phyloP scores from a whole-genome alignment of 2,329 filamentous ascomycete species.

The Talaromyces amestolkiae region DNA sequence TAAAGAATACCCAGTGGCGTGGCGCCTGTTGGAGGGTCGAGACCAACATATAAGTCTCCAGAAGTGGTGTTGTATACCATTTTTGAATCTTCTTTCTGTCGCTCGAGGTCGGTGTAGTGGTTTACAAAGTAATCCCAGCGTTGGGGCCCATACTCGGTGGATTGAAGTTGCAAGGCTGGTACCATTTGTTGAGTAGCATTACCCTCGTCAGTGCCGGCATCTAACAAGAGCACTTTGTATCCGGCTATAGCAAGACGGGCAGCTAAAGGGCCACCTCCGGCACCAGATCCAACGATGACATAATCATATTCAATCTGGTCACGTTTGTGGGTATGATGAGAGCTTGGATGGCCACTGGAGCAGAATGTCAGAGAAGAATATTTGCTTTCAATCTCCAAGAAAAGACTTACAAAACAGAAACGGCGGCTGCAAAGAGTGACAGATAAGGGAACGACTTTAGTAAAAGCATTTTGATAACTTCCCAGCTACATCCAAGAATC shows the following conservation, averaged over 20 bases:
- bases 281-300: slow-evolving; percentile 36
- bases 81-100: slow-evolving; percentile 58
- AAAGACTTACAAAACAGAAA: neutral
- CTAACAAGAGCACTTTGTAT: slow-evolving; percentile 38
- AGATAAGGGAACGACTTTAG: neutral
- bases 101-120: slow-evolving; percentile 56
- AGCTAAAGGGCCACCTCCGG: slow-evolving; percentile 32
- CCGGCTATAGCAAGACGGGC: slow-evolving; percentile 36
- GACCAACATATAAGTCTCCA: slow-evolving; percentile 55
- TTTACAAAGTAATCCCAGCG: slow-evolving; percentile 65
- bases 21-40: slow-evolving; percentile 51
- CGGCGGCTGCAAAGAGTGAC: neutral
- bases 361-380: neutral
- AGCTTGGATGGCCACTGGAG: no score
- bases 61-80: slow-evolving; percentile 55
- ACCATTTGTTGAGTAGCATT: slow-evolving; percentile 52
- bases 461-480: neutral
- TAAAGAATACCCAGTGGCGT: slow-evolving; percentile 55
- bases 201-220: slow-evolving; percentile 53
- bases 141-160: slow-evolving; percentile 56
- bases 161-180: slow-evolving; percentile 53
- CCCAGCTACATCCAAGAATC: neutral
- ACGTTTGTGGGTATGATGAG: neutral
- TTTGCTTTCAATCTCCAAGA: neutral
- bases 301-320: slow-evolving; percentile 32